Conservation (phyloP, 2,329 filamentous ascomycete species). For the Calonectria pauciramosa region DNA sequence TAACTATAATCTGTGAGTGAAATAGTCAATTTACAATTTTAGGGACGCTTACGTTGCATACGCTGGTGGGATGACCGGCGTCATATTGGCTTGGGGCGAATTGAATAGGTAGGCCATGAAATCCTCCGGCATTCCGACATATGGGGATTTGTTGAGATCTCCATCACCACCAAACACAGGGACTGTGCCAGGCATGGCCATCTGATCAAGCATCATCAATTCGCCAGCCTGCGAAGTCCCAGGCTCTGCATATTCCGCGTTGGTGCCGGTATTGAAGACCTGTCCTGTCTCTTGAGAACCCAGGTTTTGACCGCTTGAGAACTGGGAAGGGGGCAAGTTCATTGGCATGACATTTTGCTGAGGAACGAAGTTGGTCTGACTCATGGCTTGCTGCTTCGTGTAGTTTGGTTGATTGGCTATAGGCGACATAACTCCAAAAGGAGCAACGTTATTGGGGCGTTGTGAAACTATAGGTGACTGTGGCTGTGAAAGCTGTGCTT, state of each 20-base stretch:
- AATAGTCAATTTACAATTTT: neutral
- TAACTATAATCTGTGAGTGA: conserved; percentile 60
- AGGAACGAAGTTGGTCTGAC: conserved; percentile 66
- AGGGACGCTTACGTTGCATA: conserved; percentile 60
- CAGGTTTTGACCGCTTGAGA: conserved; percentile 51
- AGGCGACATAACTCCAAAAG: conserved; percentile 68
- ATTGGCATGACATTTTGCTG: conserved; percentile 75
- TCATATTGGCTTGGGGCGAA: conserved; percentile 49
- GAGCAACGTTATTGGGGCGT: conserved; percentile 60
- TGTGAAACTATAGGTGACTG: conserved; percentile 58
- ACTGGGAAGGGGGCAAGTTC: conserved; percentile 73
- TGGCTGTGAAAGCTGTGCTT: conserved; percentile 42
- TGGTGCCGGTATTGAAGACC: conserved; percentile 53
- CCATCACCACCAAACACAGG: conserved; percentile 90
- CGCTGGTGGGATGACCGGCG: conserved; percentile 62
- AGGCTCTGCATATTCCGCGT: conserved; percentile 62
- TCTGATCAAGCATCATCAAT: conserved; percentile 73
- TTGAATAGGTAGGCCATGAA: conserved; percentile 90
- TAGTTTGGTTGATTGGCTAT: conserved; percentile 64
- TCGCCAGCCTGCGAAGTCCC: conserved; percentile 62
- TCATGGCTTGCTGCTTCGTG: conserved; percentile 61
- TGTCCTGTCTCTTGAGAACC: conserved; percentile 51
- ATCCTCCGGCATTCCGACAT: conserved; percentile 85
- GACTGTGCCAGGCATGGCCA: conserved; percentile 76
- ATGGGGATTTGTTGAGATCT: conserved; percentile 85